Base-by-base conservation (phyloP, 208 protist genomes). In the Wallacemonas sp. region DNA sequence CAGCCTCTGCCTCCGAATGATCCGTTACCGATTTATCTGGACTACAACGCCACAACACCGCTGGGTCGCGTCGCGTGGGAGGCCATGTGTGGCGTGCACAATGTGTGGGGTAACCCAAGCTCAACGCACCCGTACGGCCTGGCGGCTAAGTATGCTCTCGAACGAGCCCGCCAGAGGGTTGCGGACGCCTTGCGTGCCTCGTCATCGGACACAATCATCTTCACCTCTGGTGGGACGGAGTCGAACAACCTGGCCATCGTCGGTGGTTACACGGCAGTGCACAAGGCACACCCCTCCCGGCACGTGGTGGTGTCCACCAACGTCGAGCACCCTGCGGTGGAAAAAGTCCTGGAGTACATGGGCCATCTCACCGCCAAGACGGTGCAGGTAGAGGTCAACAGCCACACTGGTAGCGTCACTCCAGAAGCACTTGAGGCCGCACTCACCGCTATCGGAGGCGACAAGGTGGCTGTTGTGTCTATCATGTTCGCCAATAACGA, bases 401-500 rank as follows among this genome's bases (percentile, higher is more conserved):
- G 22, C 14, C 31, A 60, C n/a, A 27, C 26, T 30, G 51, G 51
- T 31, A 58, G 2, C 51, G 36, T 58, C 9, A 24, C 51, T 5
- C 51, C 51, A 14, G 51, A 26, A 4, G 30, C 21, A 14, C 51
- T 58, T 4, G 28, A 58, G 17, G 11, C 24, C 3, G 51, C 30
- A 9, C 31, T 58, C 15, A 17, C 87, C n/a, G 68, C 72, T 8
- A 70, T 65, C 6, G 85, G 86, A 0, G 81, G 81, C 12, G 36
- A 59, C 42, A 78, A 34, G 17, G 83, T 85, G 0, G 79, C 80
- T 2, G 61, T 99, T 5, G 89, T 99, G 14, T 94, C 84, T 1
- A 65, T 98, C 19, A 98, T 99, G 97, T 94, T 95, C 41, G 92
- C 95, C 19, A 99, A 99, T 75, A 99, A 99, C 71, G 97, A 98